Conservation (phyloP, 139 green algal species). For the Gonium pectorale region DNA sequence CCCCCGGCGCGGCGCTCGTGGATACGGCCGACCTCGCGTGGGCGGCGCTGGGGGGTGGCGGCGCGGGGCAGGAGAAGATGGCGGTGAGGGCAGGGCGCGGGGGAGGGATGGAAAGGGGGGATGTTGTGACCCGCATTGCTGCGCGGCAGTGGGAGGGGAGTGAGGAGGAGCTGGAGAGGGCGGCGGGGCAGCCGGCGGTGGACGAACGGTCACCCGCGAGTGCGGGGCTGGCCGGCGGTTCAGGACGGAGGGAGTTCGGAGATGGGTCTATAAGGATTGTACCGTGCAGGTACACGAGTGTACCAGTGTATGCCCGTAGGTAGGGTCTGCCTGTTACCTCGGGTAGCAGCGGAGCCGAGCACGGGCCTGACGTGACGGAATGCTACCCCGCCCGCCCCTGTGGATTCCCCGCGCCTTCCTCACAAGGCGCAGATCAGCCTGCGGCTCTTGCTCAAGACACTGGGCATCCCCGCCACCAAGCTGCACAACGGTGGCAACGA, state of each 20-base stretch:
- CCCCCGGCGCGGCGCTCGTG: neutral
- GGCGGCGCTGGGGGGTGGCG: neutral
- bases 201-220: too few relatives aligned
- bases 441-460: constrained; percentile 29
- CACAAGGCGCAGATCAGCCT: constrained; percentile 13
- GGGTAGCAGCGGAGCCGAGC: too few relatives aligned
- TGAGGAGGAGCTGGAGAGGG: too few relatives aligned
- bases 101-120: neutral
- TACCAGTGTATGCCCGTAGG: neutral
- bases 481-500: constrained; percentile 58
- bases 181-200: too few relatives aligned
- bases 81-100: neutral
- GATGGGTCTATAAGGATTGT: too few relatives aligned
- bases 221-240: too few relatives aligned
- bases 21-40: constrained; percentile 17
- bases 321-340: too few relatives aligned
- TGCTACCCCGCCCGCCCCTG: too few relatives aligned
- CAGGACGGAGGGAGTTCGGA: too few relatives aligned
- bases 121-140: neutral
- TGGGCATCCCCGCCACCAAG: constrained; percentile 31
- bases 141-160: too few relatives aligned
- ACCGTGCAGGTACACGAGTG: neutral
- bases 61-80: neutral
- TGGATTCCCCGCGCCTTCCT: neutral
- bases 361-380: too few relatives aligned